Conservation (phyloP, 108 stramenopile genomes). For the Epithemia pelagica region DNA sequence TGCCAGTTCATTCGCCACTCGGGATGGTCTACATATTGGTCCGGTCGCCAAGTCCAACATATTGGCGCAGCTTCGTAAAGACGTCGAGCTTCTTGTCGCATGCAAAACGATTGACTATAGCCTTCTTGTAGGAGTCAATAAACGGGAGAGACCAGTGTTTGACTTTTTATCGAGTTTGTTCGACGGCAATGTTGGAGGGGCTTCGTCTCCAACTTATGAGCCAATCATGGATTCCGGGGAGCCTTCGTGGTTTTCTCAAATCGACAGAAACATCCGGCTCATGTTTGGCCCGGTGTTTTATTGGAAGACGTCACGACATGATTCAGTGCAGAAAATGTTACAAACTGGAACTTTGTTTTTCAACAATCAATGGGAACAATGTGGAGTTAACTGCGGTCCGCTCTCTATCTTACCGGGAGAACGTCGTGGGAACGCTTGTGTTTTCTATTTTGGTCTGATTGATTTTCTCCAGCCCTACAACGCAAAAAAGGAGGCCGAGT, state of each 20-base stretch:
- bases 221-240: neutral
- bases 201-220: neutral
- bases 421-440: constrained; percentile 41
- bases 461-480: constrained; percentile 90
- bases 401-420: constrained; percentile 54
- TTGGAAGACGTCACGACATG: neutral
- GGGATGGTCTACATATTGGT: constrained; percentile 53
- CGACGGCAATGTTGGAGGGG: neutral
- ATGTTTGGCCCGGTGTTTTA: constrained; percentile 26
- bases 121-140: constrained; percentile 70
- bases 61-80: constrained; percentile 71
- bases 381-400: constrained; percentile 65
- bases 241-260: constrained; percentile 1
- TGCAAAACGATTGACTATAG: constrained; percentile 86
- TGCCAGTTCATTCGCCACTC: neutral
- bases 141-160: constrained; percentile 27
- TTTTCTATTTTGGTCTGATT: constrained; percentile 82
- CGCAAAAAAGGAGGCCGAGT: constrained; percentile 54
- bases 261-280: constrained; percentile 26
- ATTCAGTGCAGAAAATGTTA: neutral
- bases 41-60: constrained; percentile 49
- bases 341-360: neutral
- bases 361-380: constrained; percentile 29
- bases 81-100: constrained; percentile 60
- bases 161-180: neutral